A percentile compares a stretch with the other conserved stretches of the same genome.
Conservation (phyloP, 306 rosid species). For the peach (Prunus persica) region DNA sequence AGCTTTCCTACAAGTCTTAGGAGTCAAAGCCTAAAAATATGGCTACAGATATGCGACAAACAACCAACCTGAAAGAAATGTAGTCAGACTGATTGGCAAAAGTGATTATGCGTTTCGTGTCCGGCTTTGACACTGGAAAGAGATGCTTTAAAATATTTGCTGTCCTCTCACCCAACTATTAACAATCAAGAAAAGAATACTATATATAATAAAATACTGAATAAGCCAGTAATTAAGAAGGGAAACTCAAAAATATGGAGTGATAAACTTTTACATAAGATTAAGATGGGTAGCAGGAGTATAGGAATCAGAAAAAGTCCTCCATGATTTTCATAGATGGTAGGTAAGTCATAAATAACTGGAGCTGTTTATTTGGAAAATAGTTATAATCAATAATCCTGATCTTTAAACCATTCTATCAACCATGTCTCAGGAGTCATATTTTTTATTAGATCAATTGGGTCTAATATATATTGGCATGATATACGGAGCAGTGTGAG, state of each 20-base stretch:
- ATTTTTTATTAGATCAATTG: no score
- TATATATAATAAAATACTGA: conserved; percentile 7
- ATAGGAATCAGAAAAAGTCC: not conserved
- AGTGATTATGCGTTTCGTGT: conserved; percentile 77
- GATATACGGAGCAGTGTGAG: not conserved
- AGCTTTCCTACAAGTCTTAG: not conserved
- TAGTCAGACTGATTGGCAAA: conserved; percentile 77
- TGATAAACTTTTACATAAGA: not conserved
- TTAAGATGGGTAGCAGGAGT: not conserved
- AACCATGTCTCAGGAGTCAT: no score
- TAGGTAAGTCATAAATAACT: not conserved
- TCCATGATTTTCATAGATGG: not conserved
- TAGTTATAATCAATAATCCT: not conserved
- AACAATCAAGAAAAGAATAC: conserved; percentile 23
- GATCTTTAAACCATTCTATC: not conserved
- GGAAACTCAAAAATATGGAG: not conserved
- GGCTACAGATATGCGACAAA: not conserved
- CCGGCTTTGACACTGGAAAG: conserved; percentile 91
- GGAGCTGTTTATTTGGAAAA: not conserved
- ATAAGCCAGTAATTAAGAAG: no score
- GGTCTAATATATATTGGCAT: not conserved
- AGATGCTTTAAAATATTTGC: conserved; percentile 82
- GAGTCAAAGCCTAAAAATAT: not conserved
- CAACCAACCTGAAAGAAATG: conserved; percentile 77
- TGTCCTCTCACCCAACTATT: conserved; percentile 77